A percentile compares a stretch with the other conserved stretches of the same genome.
These are phyloP conservation scores for Metarhizium humberi DNA, from an alignment of 2,329 filamentous ascomycete genomes.

Conservation along the genomic window DNA sequence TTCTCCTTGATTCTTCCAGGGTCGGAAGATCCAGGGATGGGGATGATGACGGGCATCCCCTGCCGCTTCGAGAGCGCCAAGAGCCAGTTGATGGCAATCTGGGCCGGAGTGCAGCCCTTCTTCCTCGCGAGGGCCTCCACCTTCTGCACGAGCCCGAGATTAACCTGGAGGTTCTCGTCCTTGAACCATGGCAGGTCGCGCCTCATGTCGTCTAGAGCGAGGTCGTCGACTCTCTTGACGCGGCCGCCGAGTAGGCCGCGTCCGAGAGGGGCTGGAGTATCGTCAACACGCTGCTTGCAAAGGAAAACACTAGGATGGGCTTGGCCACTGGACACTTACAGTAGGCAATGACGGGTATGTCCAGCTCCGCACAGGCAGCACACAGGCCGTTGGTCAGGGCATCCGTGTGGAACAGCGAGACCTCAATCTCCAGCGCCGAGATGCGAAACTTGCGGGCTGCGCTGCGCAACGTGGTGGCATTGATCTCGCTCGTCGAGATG, in stretches of 20 bases:
- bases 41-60: constrained; percentile 50
- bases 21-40: constrained; percentile 57
- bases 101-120: constrained; percentile 46
- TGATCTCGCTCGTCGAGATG: too few relatives aligned
- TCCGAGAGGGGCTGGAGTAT: too few relatives aligned
- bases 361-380: not conserved
- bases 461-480: too few relatives aligned
- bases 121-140: too few relatives aligned
- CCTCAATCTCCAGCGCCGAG: not conserved
- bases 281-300: too few relatives aligned
- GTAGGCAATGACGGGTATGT: not conserved
- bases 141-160: constrained; percentile 32
- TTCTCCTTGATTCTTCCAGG: constrained; percentile 33
- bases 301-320: too few relatives aligned
- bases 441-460: not conserved
- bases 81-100: constrained; percentile 60
- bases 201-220: not conserved
- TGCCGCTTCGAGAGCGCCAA: constrained; percentile 36
- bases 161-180: not conserved
- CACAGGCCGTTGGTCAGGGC: not conserved
- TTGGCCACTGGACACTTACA: too few relatives aligned
- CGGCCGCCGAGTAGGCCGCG: too few relatives aligned
- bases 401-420: not conserved
- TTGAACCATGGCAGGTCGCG: too few relatives aligned
- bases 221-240: not conserved